Evolutionary conservation across 352 stramenopile species (phyloP).

Genomic region (Phytophthora colocasiae): DNA sequence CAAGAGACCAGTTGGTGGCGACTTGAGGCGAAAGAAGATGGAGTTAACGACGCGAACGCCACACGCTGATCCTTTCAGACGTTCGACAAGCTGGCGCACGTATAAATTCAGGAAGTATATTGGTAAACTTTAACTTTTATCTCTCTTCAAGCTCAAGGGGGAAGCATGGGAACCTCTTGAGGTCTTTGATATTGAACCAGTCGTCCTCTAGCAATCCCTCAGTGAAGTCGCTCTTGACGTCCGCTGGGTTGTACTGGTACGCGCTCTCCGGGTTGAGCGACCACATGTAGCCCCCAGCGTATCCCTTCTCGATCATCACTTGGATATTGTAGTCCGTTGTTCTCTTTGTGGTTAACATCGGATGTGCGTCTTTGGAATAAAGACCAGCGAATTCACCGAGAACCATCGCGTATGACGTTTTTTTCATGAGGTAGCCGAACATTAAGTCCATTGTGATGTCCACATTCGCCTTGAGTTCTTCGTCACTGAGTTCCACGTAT

Average conservation of each 20-base stretch:
- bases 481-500: slow-evolving; percentile 64
- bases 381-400: slow-evolving; percentile 76
- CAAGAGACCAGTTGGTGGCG: slow-evolving; percentile 7
- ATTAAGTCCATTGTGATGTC: slow-evolving; percentile 73
- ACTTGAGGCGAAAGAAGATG: slow-evolving; percentile 2
- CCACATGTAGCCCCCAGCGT: slow-evolving; percentile 80
- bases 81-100: too few species aligned
- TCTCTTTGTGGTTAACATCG: slow-evolving; percentile 60
- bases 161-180: slow-evolving; percentile 63
- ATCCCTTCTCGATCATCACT: slow-evolving; percentile 55
- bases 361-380: slow-evolving; percentile 64
- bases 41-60: slow-evolving; percentile 6
- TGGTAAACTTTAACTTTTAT: neutral
- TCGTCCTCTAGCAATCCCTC: slow-evolving; percentile 72
- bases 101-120: slow-evolving; percentile 1
- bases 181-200: slow-evolving; percentile 59
- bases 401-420: slow-evolving; percentile 52
- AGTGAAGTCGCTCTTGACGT: slow-evolving; percentile 63
- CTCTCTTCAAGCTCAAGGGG: slow-evolving; percentile 20
- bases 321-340: slow-evolving; percentile 72
- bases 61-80: slow-evolving; percentile 9
- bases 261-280: slow-evolving; percentile 78
- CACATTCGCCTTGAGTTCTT: slow-evolving; percentile 60
- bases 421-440: slow-evolving; percentile 65
- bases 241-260: slow-evolving; percentile 78